A percentile compares a stretch with the other conserved stretches of the same genome.
phyloP scores from a whole-genome alignment of 768 basidiomycete genomes.

The Lactifluus subvellereus region DNA sequence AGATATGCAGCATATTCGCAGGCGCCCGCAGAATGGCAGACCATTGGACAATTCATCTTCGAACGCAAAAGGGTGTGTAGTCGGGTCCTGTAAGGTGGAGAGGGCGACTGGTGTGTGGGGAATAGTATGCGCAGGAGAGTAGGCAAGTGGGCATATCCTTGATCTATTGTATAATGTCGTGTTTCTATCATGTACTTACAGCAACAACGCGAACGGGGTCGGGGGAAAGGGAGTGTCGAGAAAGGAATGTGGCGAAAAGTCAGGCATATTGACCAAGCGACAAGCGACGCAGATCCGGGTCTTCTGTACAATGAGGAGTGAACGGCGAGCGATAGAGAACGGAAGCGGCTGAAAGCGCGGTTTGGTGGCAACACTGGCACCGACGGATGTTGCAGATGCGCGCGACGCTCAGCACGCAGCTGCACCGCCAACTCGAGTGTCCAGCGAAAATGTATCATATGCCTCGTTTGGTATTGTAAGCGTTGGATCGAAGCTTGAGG shows the following conservation, averaged over 20 bases:
- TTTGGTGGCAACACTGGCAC: background rate
- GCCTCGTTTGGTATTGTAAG: conserved; percentile 4
- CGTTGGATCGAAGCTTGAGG: background rate
- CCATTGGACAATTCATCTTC: background rate
- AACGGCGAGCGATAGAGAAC: too few species aligned
- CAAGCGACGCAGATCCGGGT: background rate
- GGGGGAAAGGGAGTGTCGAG: background rate
- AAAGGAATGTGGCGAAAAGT: background rate
- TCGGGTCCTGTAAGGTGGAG: background rate
- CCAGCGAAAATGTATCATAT: background rate
- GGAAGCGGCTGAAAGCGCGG: background rate
- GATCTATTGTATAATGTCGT: background rate
- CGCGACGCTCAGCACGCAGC: background rate
- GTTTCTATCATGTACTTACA: background rate
- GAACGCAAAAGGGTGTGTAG: too few species aligned
- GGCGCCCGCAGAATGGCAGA: background rate
- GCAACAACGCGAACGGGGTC: background rate
- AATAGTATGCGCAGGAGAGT: background rate
- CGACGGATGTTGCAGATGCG: background rate
- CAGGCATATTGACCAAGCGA: background rate
- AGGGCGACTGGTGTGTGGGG: background rate
- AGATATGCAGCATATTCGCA: background rate
- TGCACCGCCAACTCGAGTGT: background rate
- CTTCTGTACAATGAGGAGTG: background rate
- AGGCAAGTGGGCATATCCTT: background rate